Base-by-base conservation (phyloP, 176 grass and related monocot genomes). In the Alopecurus myosuroides region DNA sequence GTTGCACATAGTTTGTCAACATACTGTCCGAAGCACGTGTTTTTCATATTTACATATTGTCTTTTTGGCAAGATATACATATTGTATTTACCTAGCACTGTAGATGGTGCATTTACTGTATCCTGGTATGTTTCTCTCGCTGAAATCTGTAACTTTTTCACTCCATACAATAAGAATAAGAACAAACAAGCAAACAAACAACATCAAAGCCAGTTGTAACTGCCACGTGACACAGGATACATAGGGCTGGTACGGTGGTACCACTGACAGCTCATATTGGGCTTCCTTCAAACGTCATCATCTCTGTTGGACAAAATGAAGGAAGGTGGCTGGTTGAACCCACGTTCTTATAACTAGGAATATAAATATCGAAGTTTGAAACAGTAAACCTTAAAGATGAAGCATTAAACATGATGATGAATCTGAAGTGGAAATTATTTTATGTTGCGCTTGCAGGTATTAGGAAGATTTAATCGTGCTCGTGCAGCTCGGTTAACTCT, bases 391-490 rank as follows among this genome's bases (percentile, higher is more conserved):
- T 55, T 49, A 74, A 29, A 64, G 18, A 79, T 26, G 37, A 78
- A 53, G 28, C 57, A 66, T 56, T 88, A 4, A 66, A 13, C 19
- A 72, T 61, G 39, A 40, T 10, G 2, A 67, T 67, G 4, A 84
- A 70, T 18, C 17, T 58, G 35, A 73, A 41, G 55, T 64, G 60
- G 37, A 58, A 85, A 35, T 6, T 56, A 18, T 53, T 83, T 15
- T 92, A 14, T 41, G 85, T 77, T 82, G 13, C 91, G 42, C 51
- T 86, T 91, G 29, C 88, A 95, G 93, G 82, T 98, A 46, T 48
- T 95, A 72, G 96, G 93, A 83, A 92, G 91, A 80, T 98, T 98
- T 79, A 98, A 98, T 64, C 91, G 96, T 51, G 93, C 96, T 26
- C 93, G 96, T 57, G 96, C 96, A 36, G 91, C 93, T 77, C 84